Evolutionary conservation across 2,329 filamentous ascomycete species (phyloP).

Genomic region (Zopfia rhizophila): DNA sequence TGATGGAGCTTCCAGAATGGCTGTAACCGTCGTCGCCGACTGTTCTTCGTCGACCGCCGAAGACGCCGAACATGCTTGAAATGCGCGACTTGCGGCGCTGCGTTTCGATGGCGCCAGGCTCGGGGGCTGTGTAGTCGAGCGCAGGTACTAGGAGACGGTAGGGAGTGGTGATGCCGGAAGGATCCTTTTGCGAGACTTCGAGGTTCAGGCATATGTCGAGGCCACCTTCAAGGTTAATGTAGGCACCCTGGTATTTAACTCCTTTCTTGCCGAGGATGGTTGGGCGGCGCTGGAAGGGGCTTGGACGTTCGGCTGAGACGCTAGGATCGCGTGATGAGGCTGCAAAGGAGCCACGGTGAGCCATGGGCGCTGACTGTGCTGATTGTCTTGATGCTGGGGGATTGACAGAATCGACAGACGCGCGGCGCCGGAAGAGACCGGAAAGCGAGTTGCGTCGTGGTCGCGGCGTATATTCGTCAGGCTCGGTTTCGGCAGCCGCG

Average conservation of each 20-base stretch:
- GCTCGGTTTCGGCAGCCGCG: constrained; percentile 41
- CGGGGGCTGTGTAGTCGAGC: constrained; percentile 61
- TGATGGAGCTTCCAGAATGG: constrained; percentile 29
- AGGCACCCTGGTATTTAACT: constrained; percentile 42
- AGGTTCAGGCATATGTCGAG: constrained; percentile 90
- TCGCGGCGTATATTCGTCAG: constrained; percentile 38
- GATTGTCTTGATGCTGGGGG: constrained; percentile 37
- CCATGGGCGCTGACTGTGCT: constrained; percentile 35
- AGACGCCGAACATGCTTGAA: constrained; percentile 38
- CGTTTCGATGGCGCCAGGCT: constrained; percentile 24
- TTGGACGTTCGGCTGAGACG: constrained; percentile 43
- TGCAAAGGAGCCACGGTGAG: constrained; percentile 17
- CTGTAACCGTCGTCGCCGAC: constrained; percentile 49
- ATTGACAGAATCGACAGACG: constrained; percentile 40
- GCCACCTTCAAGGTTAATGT: constrained; percentile 80
- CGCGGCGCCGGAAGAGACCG: constrained; percentile 45
- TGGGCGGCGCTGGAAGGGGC: constrained; percentile 57
- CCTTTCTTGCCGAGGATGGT: constrained; percentile 56
- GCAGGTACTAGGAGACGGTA: constrained; percentile 88
- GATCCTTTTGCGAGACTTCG: constrained; percentile 86
- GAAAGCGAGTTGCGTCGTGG: constrained; percentile 47
- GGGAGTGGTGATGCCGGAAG: constrained; percentile 85
- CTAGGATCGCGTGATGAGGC: constrained; percentile 20
- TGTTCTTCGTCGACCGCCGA: constrained; percentile 32
- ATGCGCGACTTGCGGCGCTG: constrained; percentile 38